phyloP scores from a whole-genome alignment of 371 early-diverging fungal genomes.

The Chytridium lagenaria region DNA sequence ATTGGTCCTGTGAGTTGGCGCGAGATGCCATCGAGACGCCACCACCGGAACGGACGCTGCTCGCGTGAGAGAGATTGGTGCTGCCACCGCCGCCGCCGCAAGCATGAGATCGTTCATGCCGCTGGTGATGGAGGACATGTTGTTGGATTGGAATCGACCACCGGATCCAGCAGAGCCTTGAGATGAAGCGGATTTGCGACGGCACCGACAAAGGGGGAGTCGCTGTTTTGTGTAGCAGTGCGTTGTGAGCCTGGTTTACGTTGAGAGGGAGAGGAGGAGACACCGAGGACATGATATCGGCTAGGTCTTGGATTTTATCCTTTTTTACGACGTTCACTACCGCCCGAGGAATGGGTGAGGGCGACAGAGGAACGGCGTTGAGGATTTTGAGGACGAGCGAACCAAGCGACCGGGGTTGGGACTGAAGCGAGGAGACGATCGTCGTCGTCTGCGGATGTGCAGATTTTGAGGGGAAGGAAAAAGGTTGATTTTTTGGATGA shows the following conservation, averaged over 20 bases:
- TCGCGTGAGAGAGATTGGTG: neutral
- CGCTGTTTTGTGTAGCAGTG: too few relatives aligned
- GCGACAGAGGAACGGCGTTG: neutral
- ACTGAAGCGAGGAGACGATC: neutral
- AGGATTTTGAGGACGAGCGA: neutral
- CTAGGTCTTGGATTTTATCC: too few relatives aligned
- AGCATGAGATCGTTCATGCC: slow-evolving; percentile 14
- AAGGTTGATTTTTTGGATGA: neutral
- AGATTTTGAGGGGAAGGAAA: neutral
- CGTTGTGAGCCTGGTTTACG: too few relatives aligned
- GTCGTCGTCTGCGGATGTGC: slow-evolving; percentile 1
- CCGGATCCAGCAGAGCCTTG: neutral
- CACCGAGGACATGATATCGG: too few relatives aligned
- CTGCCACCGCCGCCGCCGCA: neutral
- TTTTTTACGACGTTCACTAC: too few relatives aligned
- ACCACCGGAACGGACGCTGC: neutral
- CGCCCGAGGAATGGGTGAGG: too few relatives aligned
- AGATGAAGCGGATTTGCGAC: slow-evolving; percentile 1
- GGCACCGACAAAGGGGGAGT: too few relatives aligned
- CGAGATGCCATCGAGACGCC: slow-evolving; percentile 1
- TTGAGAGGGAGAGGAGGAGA: too few relatives aligned
- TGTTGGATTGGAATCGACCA: neutral
- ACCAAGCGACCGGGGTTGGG: neutral
- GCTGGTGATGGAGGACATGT: neutral
- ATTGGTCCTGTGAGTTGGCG: slow-evolving; percentile 4